Conservation (phyloP, 106 monocot species). For the Cymbidium sinense region DNA sequence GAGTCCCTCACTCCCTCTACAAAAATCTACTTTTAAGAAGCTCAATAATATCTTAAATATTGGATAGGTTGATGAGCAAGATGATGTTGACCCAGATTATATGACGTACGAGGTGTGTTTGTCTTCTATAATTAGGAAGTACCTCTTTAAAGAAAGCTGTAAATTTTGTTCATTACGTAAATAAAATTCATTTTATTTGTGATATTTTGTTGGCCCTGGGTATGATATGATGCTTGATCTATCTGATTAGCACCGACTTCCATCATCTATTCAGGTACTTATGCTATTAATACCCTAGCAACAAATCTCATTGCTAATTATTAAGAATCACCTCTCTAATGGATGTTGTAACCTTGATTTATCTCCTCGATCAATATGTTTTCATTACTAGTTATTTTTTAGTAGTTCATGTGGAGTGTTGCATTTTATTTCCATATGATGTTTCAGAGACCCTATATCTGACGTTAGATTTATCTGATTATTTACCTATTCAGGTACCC, state of each 20-base stretch:
- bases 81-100: constrained; percentile 67
- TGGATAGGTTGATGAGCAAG: constrained; percentile 38
- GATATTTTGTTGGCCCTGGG: too few species aligned
- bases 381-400: not conserved
- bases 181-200: too few species aligned
- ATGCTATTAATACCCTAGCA: too few species aligned
- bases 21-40: not conserved
- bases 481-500: not conserved
- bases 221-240: too few species aligned
- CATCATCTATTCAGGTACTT: too few species aligned
- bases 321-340: too few species aligned
- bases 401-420: not conserved
- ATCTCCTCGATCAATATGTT: not conserved
- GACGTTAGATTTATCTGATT: not conserved
- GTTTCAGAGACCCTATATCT: too few species aligned
- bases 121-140: not conserved
- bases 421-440: not conserved
- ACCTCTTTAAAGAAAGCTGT: too few species aligned
- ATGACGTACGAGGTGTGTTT: constrained; percentile 80
- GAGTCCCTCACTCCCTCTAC: too few species aligned
- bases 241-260: too few species aligned
- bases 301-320: not conserved
- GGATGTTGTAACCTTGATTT: not conserved
- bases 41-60: not conserved
- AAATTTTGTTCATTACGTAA: too few species aligned